Base-by-base conservation (phyloP, 2,329 filamentous ascomycete genomes). In the Trichophyton simii region DNA sequence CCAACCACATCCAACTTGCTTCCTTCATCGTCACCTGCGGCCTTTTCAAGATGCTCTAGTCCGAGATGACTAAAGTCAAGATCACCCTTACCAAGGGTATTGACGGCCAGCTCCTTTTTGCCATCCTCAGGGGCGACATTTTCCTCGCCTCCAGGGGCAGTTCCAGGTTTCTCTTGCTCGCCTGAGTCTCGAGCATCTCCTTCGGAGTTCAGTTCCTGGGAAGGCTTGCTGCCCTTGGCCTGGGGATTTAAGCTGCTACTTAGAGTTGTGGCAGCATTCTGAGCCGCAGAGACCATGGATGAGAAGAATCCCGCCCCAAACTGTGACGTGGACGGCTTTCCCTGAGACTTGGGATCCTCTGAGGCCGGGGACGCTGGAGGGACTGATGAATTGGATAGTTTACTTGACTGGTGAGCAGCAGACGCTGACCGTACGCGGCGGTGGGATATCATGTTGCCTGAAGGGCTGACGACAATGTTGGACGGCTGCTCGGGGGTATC, bases 41-140 rank as follows among this genome's bases (percentile, higher is more conserved):
- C 72, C 9, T 71, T 73, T 1, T 70, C 65, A 2, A 71, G 67
- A 11, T 69, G 66, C 62, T 75, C 73, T 61, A 97, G 88, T 38
- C 92, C 92, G 48, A 97, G 79, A 69, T 96, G 89, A 68, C 89
- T 91, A 61, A 97, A 81, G 72, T 89, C 95, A 57, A 99, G 78
- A 69, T 96, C 89, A 3, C 94, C 94, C 68, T 84, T 85, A 11
- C 94, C 94, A 58, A 99, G 79, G 0, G 94, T 97, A 69, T 92
- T 90, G 1, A 96, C 83, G 0, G 94, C 91, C 11, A 86, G 83
- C 66, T 90, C 86, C 68, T 85, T 88, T 63, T 81, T 81, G 7
- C 28, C 18, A 18, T 55, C 9, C 58, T 75, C 70, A 25, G 75
- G 73, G n/a, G 70, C 61, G 9, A 76, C 74, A 9, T 63, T 69